Conservation (phyloP, 257 asterid genomes). For the Plantago major region DNA sequence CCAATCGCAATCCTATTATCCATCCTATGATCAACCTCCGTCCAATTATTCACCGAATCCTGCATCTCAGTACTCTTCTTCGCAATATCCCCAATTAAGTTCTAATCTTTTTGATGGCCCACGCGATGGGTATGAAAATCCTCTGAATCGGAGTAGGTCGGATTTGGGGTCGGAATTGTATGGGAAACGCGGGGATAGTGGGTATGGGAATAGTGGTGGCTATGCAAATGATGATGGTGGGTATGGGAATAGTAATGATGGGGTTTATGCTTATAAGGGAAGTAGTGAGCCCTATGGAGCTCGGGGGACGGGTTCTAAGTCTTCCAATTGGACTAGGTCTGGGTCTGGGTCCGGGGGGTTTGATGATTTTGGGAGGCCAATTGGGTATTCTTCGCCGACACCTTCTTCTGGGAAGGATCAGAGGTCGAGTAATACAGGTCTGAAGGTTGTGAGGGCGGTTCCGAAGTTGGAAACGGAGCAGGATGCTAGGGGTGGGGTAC, state of each 20-base stretch:
- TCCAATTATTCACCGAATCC: slow-evolving; percentile 35
- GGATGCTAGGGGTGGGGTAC: slow-evolving; percentile 72
- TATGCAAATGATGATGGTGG: slow-evolving; percentile 26
- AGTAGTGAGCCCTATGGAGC: slow-evolving; percentile 91
- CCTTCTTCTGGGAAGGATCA: slow-evolving; percentile 45
- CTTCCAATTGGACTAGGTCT: slow-evolving; percentile 72
- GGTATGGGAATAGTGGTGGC: slow-evolving; percentile 27
- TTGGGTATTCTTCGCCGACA: slow-evolving; percentile 35
- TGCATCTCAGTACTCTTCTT: slow-evolving; percentile 30
- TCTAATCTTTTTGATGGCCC: slow-evolving; percentile 30
- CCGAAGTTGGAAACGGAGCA: slow-evolving; percentile 76
- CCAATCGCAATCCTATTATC: slow-evolving; percentile 34
- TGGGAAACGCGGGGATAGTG: slow-evolving; percentile 45
- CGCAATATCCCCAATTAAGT: slow-evolving; percentile 35
- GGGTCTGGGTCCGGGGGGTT: slow-evolving; percentile 85
- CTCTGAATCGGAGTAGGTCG: slow-evolving; percentile 43
- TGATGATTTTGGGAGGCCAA: slow-evolving; percentile 96
- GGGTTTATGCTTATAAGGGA: slow-evolving; percentile 78
- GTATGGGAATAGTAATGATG: slow-evolving; percentile 41
- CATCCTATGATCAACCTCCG: slow-evolving; percentile 45
- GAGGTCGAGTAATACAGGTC: slow-evolving; percentile 31
- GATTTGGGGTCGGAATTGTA: slow-evolving; percentile 50
- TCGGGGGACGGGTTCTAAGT: slow-evolving; percentile 73
- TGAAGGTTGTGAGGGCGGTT: slow-evolving; percentile 77
- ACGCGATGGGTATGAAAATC: slow-evolving; percentile 41